Base-by-base conservation (phyloP, 306 rosid species). In the Cyamopsis tetragonoloba region DNA sequence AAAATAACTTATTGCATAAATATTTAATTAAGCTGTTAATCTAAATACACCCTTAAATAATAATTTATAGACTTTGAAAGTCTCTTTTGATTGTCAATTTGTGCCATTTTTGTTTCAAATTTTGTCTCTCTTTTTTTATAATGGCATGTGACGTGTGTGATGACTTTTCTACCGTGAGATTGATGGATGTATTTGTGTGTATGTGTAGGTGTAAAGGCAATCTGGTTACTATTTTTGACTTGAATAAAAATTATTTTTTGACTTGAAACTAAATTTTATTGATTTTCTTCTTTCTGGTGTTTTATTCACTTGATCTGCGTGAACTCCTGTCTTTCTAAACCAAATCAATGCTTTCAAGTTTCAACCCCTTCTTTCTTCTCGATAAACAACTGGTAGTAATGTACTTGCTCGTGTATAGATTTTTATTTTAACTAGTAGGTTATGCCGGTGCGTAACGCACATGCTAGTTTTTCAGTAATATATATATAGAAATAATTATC, bases 281-380 rank as follows among this genome's bases (percentile, higher is more conserved):
- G 5, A 3, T 38, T 19, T 39, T 55, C 10, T 18, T 65, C 66
- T 73, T 51, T 48, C 14, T 31, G 6, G 14, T 64, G 13, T 32
- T 15, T 65, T 56, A 20, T 41, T 63, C 78, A 19, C 77, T 66
- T 19, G 78, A 30, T 58, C 18, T 63, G 82, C 73, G 77, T 80
- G 77, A 75, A 49, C 61, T 35, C 53, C 43, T 51, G 47, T 7
- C 4, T 43, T 30, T 65, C 27, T 12, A 20, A 65, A 39, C 66
- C 56, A 23, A 71, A 43, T 34, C 15, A 7, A 26, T 9, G 4
- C 57, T 38, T 72, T n/a, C n/a, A n/a, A n/a, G n/a, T n/a, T 72
- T 3, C 13, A 49, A 3, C 7, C 6, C 7, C 6, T 17, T 0
- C 4, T 68, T 35, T 14, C 32, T 62, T 49, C 31, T 23, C 26